These are phyloP conservation scores for Acidomyces sp. DNA, from an alignment of 495 filamentous ascomycete genomes.

Conservation along the genomic window DNA sequence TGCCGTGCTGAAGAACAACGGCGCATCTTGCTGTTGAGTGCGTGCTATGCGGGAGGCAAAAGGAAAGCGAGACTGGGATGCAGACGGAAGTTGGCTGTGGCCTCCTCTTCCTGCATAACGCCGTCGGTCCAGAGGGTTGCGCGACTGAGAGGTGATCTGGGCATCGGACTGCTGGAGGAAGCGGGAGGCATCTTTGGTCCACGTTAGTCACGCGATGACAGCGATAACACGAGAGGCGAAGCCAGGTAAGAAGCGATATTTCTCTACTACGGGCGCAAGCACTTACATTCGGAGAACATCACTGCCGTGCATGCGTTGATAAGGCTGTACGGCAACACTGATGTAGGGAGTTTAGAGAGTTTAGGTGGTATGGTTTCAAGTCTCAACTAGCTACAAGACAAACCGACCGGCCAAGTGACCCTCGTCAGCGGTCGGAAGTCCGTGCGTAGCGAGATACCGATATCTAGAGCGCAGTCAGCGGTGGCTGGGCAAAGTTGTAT, in stretches of 20 bases:
- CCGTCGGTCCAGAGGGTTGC: slow-evolving; percentile 37
- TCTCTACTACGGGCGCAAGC: neutral
- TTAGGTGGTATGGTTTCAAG: too few species aligned
- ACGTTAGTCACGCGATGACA: slow-evolving; percentile 23
- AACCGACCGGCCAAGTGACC: too few species aligned
- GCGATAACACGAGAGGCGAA: neutral
- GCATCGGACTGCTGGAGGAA: slow-evolving; percentile 98
- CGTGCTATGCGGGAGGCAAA: slow-evolving; percentile 39
- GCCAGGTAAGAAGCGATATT: neutral
- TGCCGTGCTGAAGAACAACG: slow-evolving; percentile 72
- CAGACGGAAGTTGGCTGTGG: slow-evolving; percentile 43
- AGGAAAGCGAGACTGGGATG: slow-evolving; percentile 60
- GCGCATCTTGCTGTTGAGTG: slow-evolving; percentile 50
- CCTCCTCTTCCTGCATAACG: slow-evolving; percentile 29
- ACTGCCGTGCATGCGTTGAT: too few species aligned
- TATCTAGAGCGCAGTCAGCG: too few species aligned
- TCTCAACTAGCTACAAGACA: too few species aligned
- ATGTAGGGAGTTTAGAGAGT: too few species aligned
- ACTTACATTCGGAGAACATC: slow-evolving; percentile 16
- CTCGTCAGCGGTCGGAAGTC: too few species aligned
- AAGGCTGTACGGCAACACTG: too few species aligned
- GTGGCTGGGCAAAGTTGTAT: too few species aligned
- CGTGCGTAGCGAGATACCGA: too few species aligned
- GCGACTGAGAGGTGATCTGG: slow-evolving; percentile 46
- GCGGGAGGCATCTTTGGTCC: slow-evolving; percentile 71